Evolutionary conservation across 768 basidiomycete species (phyloP).

Genomic region (Lactarius hatsudake): DNA sequence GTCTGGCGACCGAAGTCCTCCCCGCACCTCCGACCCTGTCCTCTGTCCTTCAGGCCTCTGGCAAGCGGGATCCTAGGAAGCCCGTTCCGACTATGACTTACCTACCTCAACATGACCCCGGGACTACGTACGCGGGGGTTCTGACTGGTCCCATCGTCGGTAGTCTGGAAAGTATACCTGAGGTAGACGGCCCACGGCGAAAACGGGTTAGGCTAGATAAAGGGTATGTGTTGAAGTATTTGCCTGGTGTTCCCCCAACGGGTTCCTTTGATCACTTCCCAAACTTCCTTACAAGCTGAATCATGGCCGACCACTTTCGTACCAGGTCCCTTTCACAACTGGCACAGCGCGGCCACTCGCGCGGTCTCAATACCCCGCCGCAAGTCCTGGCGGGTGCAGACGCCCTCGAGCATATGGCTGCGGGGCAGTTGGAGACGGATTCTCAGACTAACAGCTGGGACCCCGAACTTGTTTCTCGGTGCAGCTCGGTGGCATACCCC

Average conservation of each 20-base stretch:
- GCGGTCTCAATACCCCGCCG: conserved; percentile 52
- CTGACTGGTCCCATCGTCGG: conserved; percentile 55
- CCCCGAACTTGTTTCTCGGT: conserved; percentile 59
- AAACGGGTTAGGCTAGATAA: conserved; percentile 74
- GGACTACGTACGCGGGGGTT: conserved; percentile 82
- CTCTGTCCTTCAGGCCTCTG: conserved; percentile 60
- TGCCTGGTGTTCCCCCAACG: background rate
- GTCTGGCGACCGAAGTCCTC: conserved; percentile 85
- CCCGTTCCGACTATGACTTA: conserved; percentile 68
- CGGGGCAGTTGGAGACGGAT: conserved; percentile 49
- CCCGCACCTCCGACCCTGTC: conserved; percentile 80
- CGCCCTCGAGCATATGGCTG: conserved; percentile 42
- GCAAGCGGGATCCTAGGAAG: conserved; percentile 81
- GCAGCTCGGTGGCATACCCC: conserved; percentile 41
- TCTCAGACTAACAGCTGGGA: conserved; percentile 55
- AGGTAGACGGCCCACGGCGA: conserved; percentile 61
- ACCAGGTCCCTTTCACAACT: conserved; percentile 58
- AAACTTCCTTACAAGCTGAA: conserved; percentile 5
- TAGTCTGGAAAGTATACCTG: conserved; percentile 43
- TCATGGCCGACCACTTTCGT: conserved; percentile 13
- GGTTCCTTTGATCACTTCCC: conserved; percentile 10
- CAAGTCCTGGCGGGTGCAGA: conserved; percentile 41
- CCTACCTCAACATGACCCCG: conserved; percentile 80
- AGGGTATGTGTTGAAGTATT: conserved; percentile 49
- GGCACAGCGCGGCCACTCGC: conserved; percentile 71